Percentiles rank a stretch among this genome's conserved stretches.
Conservation (phyloP, 305 asterid genomes). For the Fraxinus velutina region DNA sequence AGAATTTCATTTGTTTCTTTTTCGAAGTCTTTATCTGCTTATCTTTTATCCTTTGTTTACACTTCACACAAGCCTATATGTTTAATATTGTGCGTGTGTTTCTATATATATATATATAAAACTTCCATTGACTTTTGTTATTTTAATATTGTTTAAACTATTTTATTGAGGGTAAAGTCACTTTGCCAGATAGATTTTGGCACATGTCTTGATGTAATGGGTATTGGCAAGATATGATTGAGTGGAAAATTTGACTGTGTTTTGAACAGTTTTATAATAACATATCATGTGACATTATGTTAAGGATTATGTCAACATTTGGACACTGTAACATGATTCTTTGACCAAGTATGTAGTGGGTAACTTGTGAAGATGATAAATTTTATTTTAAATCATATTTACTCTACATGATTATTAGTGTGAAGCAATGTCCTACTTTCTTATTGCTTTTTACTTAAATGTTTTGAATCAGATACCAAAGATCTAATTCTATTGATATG, state of each 20-base stretch:
- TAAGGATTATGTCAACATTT: no score
- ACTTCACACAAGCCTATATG: background rate
- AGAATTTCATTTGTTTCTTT: conserved; percentile 32
- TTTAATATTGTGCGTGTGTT: background rate
- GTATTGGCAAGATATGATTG: no score
- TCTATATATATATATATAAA: background rate
- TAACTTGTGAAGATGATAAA: background rate
- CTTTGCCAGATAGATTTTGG: no score
- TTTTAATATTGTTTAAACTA: background rate
- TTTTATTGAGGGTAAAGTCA: background rate
- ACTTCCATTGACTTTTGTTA: conserved; percentile 5
- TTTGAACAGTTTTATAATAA: no score
- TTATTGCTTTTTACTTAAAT: background rate
- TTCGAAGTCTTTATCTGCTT: conserved; percentile 32
- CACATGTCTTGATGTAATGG: no score
- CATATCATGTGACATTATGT: no score
- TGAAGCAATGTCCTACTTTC: background rate
- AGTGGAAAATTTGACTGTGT: no score
- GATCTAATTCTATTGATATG: background rate
- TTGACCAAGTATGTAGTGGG: background rate
- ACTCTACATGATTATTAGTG: background rate
- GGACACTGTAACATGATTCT: no score
- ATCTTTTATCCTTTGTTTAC: conserved; percentile 34
- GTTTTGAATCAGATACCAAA: background rate
- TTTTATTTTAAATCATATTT: background rate